Evolutionary conservation across 2,329 filamentous ascomycete species (phyloP), one percentile per base, ranked within the genome.

Genomic region (Aspergillus sp.): DNA sequence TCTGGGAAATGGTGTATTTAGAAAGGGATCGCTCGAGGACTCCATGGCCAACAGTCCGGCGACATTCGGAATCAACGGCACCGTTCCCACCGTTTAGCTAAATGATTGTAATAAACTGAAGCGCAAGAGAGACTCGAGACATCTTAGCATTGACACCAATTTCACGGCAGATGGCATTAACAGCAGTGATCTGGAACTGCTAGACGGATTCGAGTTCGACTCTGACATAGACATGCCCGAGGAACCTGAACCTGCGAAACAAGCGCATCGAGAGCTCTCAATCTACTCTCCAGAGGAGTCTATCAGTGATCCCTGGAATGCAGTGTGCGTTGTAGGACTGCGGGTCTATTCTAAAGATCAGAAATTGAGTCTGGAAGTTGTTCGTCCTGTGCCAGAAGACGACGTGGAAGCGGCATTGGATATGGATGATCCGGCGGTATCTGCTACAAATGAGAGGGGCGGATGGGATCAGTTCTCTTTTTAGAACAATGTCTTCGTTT

Each of bases 321-420:
- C 80, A 0, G 72, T 82, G 1, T 81, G 78, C 51, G 78, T 83
- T 13, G 73, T 83, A 4, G 80, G 80, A 0, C 60, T 83, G 25
- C 69, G 78, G 5, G 79, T 83, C 0, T 83, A 80, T 56, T 75
- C 73, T 7, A 73, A 77, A 50, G 75, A 79, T 51, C 66, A 65
- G 5, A 60, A 63, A 38, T 71, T 81, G 32, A 72, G 67, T 3
- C 71, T 83, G 15, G 70, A 76, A 52, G 77, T 81, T 7, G 64
- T 78, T n/a, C 73, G 69, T 46, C 68, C 72, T 6, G 63, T 69
- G 42, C 55, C 63, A 5, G 63, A 71, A 20, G 59, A 67, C 43
- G 68, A 69, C 44, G 54, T 55, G 2, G 66, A 71, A 49, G 64
- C 66, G n/a, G 60, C 63, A n/a, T 57, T 74, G 32, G 72, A 75